Base-by-base conservation (phyloP, 2,329 filamentous ascomycete species). In the Nemania sp. region DNA sequence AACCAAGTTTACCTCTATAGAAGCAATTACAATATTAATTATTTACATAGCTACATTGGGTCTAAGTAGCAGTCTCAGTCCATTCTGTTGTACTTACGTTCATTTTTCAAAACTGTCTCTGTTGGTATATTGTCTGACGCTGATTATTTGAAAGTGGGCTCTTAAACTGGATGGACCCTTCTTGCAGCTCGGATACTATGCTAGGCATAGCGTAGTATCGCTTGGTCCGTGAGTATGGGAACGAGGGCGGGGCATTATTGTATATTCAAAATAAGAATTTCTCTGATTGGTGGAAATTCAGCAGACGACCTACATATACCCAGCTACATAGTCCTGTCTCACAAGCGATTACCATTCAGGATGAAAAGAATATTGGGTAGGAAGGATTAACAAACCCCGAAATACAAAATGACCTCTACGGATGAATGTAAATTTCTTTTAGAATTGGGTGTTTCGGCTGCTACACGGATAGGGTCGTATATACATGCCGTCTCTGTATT, bases 261-360 rank as follows among this genome's bases (percentile, higher is more conserved):
- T 35, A 11, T 11, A 35, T 35, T 35, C 7, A 35, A 35, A 35
- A 35, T 35, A 35, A 7, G 45, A 22, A 22, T 49, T 11, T 27
- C 24, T 15, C 32, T 47, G 24, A 67, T 67, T 67, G 65, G 65
- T 67, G 60, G 65, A 64, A 67, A 54, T 26, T 3, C 22, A 27
- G n/a, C 22, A 38, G 20, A 49, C 22, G 15, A 57, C 18, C 22
- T 54, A 29, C 32, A 18, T 45, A 41, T 3, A 3, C 38, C 18
- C 10, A 10, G 11, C 5, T 41, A 45, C 41, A 6, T n/a, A 5
- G 41, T 45, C 41, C 18, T 6, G 41, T 18, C 41, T 45, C 18
- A 20, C 20, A 45, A 18, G 20, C 18, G 4, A 8, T 45, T 45
- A 20, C 18, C 2, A 20, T 45, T 20, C 41, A n/a, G 6, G 15